Conservation (phyloP, 2,329 filamentous ascomycete genomes). For the Diplodia mutila region DNA sequence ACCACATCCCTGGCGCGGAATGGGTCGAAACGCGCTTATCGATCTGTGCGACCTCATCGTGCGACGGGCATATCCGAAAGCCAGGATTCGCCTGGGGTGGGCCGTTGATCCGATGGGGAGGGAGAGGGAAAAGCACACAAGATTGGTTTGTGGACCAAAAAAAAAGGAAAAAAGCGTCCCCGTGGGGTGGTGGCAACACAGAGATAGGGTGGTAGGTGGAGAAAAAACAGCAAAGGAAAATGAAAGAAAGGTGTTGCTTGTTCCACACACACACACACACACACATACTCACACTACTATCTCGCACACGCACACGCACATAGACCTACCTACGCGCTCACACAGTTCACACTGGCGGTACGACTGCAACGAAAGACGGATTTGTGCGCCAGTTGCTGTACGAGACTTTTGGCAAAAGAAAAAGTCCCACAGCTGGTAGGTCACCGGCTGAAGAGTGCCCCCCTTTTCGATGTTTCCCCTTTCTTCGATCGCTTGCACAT, state of each 20-base stretch:
- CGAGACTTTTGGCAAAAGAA: not conserved
- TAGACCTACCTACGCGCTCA: not conserved
- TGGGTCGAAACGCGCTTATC: not conserved
- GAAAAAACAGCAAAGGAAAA: not conserved
- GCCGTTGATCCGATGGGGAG: not conserved
- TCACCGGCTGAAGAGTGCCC: not conserved
- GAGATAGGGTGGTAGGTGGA: not conserved
- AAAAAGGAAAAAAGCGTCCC: not conserved
- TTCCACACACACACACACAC: not conserved
- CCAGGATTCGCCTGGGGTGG: not conserved
- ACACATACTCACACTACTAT: not conserved
- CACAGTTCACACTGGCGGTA: not conserved
- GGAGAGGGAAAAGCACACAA: not conserved
- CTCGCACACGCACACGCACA: not conserved
- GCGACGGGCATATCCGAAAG: not conserved
- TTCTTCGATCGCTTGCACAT: not conserved
- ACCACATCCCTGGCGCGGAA: slow-evolving; percentile 2
- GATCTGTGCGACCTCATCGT: slow-evolving; percentile 13
- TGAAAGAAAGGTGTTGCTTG: slow-evolving; percentile 1
- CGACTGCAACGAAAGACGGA: not conserved
- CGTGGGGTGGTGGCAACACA: not conserved
- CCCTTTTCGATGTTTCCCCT: not conserved
- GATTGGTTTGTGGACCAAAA: not conserved
- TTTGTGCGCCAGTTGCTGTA: not conserved
- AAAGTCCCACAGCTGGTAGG: not conserved